A percentile compares a stretch with the other conserved stretches of the same genome.
These are phyloP conservation scores for Populus simonii DNA, from an alignment of 345 rosid species.

Conservation along the genomic window DNA sequence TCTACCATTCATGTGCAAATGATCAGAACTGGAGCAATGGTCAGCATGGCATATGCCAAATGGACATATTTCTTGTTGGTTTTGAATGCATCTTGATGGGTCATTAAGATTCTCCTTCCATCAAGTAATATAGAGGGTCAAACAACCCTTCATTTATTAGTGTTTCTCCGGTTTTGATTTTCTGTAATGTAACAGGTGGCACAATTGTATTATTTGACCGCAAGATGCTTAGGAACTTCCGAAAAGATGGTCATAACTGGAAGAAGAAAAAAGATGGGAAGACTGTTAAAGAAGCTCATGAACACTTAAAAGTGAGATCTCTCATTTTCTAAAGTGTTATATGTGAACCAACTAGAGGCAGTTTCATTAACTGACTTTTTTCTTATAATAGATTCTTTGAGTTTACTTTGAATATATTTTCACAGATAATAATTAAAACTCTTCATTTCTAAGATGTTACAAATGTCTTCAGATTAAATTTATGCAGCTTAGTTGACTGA, in stretches of 20 bases:
- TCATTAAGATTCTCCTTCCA: not conserved
- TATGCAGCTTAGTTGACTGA: not conserved
- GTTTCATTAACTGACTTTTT: not conserved
- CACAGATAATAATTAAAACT: not conserved
- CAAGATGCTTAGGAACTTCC: conserved; percentile 93
- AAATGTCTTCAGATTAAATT: not conserved
- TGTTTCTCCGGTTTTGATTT: not conserved
- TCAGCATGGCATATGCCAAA: not conserved
- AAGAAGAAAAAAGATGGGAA: conserved; percentile 98
- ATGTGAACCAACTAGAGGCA: not conserved
- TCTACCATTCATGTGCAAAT: not conserved
- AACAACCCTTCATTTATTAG: not conserved
- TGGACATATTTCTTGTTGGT: not conserved
- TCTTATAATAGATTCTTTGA: not conserved
- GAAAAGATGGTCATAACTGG: conserved; percentile 99
- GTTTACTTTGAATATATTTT: not conserved
- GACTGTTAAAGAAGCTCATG: conserved; percentile 98
- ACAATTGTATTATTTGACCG: conserved; percentile 74
- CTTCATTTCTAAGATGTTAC: not conserved
- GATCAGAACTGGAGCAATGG: not conserved
- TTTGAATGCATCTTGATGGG: not conserved
- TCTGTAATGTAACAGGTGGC: conserved; percentile 60
- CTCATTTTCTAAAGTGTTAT: conserved; percentile 1
- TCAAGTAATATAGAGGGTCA: not conserved
- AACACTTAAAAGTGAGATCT: conserved; percentile 83